Base-by-base conservation (phyloP, 2,329 filamentous ascomycete species). In the Tolypocladium paradoxum region DNA sequence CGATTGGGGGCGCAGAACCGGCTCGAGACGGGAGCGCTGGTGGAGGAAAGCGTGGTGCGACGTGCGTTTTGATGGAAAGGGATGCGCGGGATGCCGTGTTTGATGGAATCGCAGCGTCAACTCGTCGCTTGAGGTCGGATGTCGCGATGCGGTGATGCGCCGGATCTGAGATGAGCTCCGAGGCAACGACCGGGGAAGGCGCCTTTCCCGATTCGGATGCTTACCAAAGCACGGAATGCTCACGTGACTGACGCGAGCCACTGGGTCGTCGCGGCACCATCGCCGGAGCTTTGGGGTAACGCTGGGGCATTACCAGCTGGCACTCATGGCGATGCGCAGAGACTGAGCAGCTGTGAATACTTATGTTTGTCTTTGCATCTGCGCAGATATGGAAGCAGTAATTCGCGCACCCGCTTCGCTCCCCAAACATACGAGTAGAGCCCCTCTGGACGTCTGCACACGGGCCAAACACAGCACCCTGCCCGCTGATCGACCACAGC, bases 21-120 rank as follows among this genome's bases (percentile, higher is more conserved):
- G 40, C 22, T 31, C 58, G 49, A 58, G 45, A 20, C 48, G 40
- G 49, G 58, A 60, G 60, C 60, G 57, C 59, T 51, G 55, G 53
- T 56, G 50, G 40, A 50, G 29, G 6, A 27, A 33, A 31, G 47
- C 50, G 46, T 52, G 31, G 55, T 53, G 60, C 59, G 55, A 63
- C 60, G 61, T 53, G 61, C 59, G 31, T 49, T 62, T 61, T 57
- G 67, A 70, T 70, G 65, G 49, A 65, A 60, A 49, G 33, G n/a
- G 27, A 11, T 29, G 52, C 5, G 38, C 49, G 22, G 18, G 53
- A 55, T 53, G 56, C 37, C 12, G 56, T 24, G 55, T 53, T 55
- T 51, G 60, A 55, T 57, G 52, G 60, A 62, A 48, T 50, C 49
- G 43, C 51, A 33, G 43, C 47, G 53, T 48, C 49, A 37, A 43